phyloP scores from a whole-genome alignment of 2,329 filamentous ascomycete species.

The Plectosphaerella sp. region DNA sequence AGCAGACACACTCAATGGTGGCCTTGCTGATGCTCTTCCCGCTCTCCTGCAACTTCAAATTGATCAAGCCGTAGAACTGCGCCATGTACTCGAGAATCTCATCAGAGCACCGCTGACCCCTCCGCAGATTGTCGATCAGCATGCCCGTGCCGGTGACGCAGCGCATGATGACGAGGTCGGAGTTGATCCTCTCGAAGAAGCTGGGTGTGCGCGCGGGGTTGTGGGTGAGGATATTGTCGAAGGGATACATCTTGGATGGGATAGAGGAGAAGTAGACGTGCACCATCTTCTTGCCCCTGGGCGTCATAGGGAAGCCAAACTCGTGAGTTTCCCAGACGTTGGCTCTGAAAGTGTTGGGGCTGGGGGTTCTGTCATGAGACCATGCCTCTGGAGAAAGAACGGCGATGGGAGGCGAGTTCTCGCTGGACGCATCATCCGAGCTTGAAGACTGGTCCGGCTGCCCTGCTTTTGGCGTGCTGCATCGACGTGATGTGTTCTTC shows the following conservation, averaged over 20 bases:
- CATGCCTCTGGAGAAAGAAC: too few species aligned
- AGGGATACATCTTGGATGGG: constrained; percentile 25
- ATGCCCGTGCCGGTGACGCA: constrained; percentile 24
- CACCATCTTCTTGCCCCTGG: constrained; percentile 20
- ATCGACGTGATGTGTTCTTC: too few species aligned
- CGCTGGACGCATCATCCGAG: too few species aligned
- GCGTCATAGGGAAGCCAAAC: constrained; percentile 2
- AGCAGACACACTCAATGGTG: constrained; percentile 25
- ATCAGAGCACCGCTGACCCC: constrained; percentile 9
- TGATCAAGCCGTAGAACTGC: constrained; percentile 18
- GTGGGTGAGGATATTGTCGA: constrained; percentile 23
- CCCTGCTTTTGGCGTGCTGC: too few species aligned
- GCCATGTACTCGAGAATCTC: constrained; percentile 17
- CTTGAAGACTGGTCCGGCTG: too few species aligned
- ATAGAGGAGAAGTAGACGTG: constrained; percentile 19
- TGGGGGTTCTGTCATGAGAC: too few species aligned
- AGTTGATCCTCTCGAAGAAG: constrained; percentile 19
- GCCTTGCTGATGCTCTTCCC: constrained; percentile 14
- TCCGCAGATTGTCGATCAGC: constrained; percentile 17
- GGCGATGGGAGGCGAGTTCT: too few species aligned
- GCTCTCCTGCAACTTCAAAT: constrained; percentile 11
- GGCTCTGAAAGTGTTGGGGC: too few species aligned
- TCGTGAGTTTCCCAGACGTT: background rate
- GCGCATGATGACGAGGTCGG: constrained; percentile 19
- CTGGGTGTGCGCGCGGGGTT: constrained; percentile 19